Evolutionary conservation across 2,329 filamentous ascomycete species (phyloP), one percentile per base, ranked within the genome.

Genomic region (Cytospora piceae): DNA sequence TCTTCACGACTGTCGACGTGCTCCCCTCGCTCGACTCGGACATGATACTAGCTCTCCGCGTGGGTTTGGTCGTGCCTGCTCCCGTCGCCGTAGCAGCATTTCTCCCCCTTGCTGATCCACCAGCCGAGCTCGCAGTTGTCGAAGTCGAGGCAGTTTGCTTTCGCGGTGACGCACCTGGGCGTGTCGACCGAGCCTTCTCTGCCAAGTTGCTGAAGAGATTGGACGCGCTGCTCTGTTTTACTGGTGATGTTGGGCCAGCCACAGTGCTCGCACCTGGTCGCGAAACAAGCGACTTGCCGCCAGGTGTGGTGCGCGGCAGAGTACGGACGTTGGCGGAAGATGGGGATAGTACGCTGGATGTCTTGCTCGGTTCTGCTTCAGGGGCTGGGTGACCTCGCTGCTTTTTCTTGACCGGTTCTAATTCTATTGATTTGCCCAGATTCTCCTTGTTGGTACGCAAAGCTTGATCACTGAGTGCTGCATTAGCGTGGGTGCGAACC

Each of bases 261-360:
- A 83, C 82, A 3, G 85, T 82, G 73, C 89, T 88, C n/a, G 79
- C 76, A 7, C 56, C 55, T 15, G 85, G 83, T 29, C 85, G 84
- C 2, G 85, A 80, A 49, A 88, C 80, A 64, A 83, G 81, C 3
- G 85, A 81, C 73, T 90, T 89, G 29, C 79, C 76, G 29, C 79
- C 76, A 17, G 85, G 83, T n/a, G 86, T 85, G 6, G 74, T 73
- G 58, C 87, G 85, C 24, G 85, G 85, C 27, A 85, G 80, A 20
- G 90, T 83, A 60, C 91, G 87, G 7, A 91, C 90, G 74, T 96
- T 96, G 66, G 90, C 89, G 0, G 92, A 94, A 61, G 91, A 90
- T 2, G 93, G 93, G 1, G 93, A 96, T 3, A 96, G 82, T 46
- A 96, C 85, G 75, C 90, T 83, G 58, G 83, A 78, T 68, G 85